Evolutionary conservation across 1,284 basidiomycete species (phyloP).

Genomic region (Trichosporon faecale): DNA sequence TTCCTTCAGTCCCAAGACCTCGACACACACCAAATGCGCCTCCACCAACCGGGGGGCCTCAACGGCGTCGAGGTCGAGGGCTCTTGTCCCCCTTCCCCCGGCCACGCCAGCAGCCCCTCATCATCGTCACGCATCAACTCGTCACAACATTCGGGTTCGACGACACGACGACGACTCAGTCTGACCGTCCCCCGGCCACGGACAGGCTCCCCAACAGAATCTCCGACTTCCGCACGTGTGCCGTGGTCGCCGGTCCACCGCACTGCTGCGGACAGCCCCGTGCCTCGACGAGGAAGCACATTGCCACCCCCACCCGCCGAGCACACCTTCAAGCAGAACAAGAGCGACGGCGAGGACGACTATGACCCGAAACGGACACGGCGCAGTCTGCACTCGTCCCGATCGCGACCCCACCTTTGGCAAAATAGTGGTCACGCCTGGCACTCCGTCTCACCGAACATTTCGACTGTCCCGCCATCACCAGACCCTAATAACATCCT

Average conservation of each 20-base stretch:
- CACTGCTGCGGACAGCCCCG: constrained; percentile 1
- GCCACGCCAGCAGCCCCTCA: background rate
- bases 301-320: background rate
- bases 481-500: constrained; percentile 7
- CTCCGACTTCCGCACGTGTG: background rate
- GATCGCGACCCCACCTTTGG: background rate
- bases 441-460: background rate
- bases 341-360: constrained; percentile 3
- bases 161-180: constrained; percentile 1
- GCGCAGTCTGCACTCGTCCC: background rate
- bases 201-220: background rate
- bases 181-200: background rate
- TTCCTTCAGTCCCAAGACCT: background rate
- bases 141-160: background rate
- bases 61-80: constrained; percentile 6
- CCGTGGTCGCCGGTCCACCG: constrained; percentile 2
- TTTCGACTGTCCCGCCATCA: background rate
- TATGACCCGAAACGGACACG: constrained; percentile 1
- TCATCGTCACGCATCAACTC: background rate
- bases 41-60: background rate
- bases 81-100: background rate
- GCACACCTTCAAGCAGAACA: constrained; percentile 4
- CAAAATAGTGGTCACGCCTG: background rate
- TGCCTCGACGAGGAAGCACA: constrained; percentile 3
- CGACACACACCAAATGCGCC: background rate